Conservation (phyloP, 139 green algal genomes). For the Pseudopediastrum boryanum region DNA sequence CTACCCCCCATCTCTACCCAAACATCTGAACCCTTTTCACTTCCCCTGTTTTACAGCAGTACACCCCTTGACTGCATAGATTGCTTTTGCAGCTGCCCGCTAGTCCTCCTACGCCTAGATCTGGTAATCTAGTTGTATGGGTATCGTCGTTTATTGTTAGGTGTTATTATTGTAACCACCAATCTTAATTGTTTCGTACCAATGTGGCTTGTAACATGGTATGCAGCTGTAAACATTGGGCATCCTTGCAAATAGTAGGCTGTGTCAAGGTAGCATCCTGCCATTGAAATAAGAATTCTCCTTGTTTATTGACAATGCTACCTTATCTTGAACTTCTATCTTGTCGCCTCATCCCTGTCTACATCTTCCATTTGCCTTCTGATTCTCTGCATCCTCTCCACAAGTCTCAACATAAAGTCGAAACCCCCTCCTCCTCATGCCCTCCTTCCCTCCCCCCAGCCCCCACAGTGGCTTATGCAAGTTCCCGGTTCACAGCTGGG, state of each 20-base stretch:
- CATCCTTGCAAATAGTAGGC: neutral
- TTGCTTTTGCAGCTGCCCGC: too few relatives aligned
- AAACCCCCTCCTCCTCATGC: too few relatives aligned
- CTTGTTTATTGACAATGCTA: neutral
- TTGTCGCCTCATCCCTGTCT: neutral
- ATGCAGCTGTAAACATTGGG: too few relatives aligned
- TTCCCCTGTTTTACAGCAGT: too few relatives aligned
- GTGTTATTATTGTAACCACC: too few relatives aligned
- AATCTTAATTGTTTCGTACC: neutral
- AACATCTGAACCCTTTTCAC: too few relatives aligned
- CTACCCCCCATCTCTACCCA: too few relatives aligned
- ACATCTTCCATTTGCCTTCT: neutral
- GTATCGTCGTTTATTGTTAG: too few relatives aligned
- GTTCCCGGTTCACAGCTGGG: slow-evolving; percentile 23
- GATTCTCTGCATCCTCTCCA: neutral
- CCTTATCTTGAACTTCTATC: neutral
- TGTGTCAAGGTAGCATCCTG: neutral
- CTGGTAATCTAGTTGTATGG: too few relatives aligned
- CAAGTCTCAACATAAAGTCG: too few relatives aligned
- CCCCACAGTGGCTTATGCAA: neutral
- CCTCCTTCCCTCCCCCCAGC: neutral
- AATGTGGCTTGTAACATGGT: neutral
- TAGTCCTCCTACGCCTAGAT: too few relatives aligned
- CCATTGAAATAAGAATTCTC: neutral
- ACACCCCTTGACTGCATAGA: too few relatives aligned